Base-by-base conservation (phyloP, 2,329 filamentous ascomycete genomes). In the Fusarium anthophilum region DNA sequence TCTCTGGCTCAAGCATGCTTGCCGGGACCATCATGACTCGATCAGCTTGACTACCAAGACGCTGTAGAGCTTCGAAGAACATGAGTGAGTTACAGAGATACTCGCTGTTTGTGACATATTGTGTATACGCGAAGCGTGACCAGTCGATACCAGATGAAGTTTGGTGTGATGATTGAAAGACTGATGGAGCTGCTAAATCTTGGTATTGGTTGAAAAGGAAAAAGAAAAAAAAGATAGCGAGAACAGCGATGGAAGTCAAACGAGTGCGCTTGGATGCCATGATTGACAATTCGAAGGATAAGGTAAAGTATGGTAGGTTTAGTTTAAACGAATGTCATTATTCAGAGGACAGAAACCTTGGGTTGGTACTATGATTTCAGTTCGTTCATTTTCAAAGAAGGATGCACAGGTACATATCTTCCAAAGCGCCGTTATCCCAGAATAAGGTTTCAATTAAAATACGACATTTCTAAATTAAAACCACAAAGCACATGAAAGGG, bases 11-110 rank as follows among this genome's bases (percentile, higher is more conserved):
- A 8, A 83, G 80, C 82, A 84, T 84, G 5, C 64, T 70, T 3
- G 78, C 78, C 0, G 86, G 86, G 62, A 86, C 87, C 80, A 88
- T 81, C 71, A 88, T 80, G 5, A 87, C 79, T 1, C 85, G 81
- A 38, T 85, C 83, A 9, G 85, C 81, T 59, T 80, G 84, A 68
- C 84, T 87, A 1, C 79, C 77, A 0, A 85, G 74, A 6, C 81
- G 78, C n/a, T 82, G 68, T 4, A 88, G 66, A 2, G 81, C 81
- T 66, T 86, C 85, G 47, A 87, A 87, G 17, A 87, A 79, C 85
- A 88, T 87, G 38, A 87, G 78, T 1, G 86, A 84, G 68, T 87
- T 87, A 63, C 86, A 88, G 0, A 88, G 77, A 69, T 87, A 86
- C 5, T 83, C 82, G 50, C 79, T 79, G 39, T 84, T 81, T 0